phyloP scores from a whole-genome alignment of 495 filamentous ascomycete species.

The Thermochaetoides thermophila region DNA sequence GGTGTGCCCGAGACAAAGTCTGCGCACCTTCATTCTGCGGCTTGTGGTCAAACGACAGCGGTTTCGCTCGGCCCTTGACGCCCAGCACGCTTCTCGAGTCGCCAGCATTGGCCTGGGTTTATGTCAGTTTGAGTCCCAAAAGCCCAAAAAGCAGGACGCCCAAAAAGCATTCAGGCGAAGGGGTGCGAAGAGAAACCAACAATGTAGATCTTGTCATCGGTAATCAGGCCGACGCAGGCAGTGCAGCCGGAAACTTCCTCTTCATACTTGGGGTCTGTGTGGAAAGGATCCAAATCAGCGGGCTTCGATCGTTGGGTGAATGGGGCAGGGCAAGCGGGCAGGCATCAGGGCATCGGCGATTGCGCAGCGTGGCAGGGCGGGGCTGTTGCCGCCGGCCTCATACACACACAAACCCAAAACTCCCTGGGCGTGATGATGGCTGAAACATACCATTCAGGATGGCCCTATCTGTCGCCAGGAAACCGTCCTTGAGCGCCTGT shows the following conservation, averaged over 20 bases:
- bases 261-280: slow-evolving; percentile 80
- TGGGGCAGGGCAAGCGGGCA: no score
- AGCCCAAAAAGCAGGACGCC: slow-evolving; percentile 7
- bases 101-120: slow-evolving; percentile 78
- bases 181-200: slow-evolving; percentile 33
- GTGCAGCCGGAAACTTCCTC: slow-evolving; percentile 98
- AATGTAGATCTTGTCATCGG: slow-evolving; percentile 83
- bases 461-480: slow-evolving; percentile 87
- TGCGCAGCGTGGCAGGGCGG: slow-evolving; percentile 1
- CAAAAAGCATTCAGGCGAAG: background rate
- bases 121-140: no score
- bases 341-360: no score
- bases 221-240: slow-evolving; percentile 77
- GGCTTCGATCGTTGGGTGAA: no score
- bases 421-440: no score
- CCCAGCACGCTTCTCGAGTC: slow-evolving; percentile 90
- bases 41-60: slow-evolving; percentile 95
- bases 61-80: slow-evolving; percentile 91
- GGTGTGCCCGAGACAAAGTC: no score
- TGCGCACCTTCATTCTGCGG: slow-evolving; percentile 84
- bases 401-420: no score
- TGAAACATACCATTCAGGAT: slow-evolving; percentile 89
- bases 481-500: slow-evolving; percentile 93
- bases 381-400: no score
- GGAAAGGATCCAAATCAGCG: slow-evolving; percentile 11